Evolutionary conservation across 2,329 filamentous ascomycete species (phyloP), one percentile per base, ranked within the genome.

Genomic region (Paraphaeosphaeria minitans): DNA sequence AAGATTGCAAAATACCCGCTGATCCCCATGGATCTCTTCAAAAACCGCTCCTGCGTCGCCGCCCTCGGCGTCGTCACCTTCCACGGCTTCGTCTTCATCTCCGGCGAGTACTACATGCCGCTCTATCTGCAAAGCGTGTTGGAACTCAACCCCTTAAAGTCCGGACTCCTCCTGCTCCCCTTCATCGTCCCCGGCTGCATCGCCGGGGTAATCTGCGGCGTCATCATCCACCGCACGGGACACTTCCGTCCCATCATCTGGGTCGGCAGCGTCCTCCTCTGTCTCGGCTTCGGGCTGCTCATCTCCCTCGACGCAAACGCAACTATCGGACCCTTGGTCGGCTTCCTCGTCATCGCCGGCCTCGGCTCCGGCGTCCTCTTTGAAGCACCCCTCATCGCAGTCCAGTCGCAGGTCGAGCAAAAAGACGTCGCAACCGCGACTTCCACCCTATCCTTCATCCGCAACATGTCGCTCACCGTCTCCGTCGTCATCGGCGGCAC

Each of bases 41-140:
- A 75, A 1, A 77, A 80, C 16, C 67, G 76, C 33, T 85, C 87
- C 1, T 88, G 85, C 55, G 70, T 85, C 12, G 87, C 87, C 0
- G 79, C 82, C 4, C 80, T 89, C n/a, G 66, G 77, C 0, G 78
- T 84, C 1, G 74, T 75, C 3, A 82, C 81, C 65, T 75, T 77
- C 16, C 82, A 85, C 63, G 78, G 79, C 14, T 82, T 83, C 62
- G 81, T 72, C 16, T 75, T 75, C 60, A 75, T 90, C 42, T 85
- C 83, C 0, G 82, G 82, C 1, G 84, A 87, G 51, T 93, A 91
- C 75, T 93, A 90, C 67, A 79, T 92, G 27, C 90, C 90, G 0
- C 80, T 92, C 0, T 93, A 89, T 75, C 88, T 91, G 55, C 90
- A 93, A 71, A 83, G 87, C 2, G 89, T 88, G 0, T 82, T 88